Percentiles rank a stretch among this genome's conserved stretches.
phyloP scores from a whole-genome alignment of 148 eudicot species.

The Amaranthus palmeri region DNA sequence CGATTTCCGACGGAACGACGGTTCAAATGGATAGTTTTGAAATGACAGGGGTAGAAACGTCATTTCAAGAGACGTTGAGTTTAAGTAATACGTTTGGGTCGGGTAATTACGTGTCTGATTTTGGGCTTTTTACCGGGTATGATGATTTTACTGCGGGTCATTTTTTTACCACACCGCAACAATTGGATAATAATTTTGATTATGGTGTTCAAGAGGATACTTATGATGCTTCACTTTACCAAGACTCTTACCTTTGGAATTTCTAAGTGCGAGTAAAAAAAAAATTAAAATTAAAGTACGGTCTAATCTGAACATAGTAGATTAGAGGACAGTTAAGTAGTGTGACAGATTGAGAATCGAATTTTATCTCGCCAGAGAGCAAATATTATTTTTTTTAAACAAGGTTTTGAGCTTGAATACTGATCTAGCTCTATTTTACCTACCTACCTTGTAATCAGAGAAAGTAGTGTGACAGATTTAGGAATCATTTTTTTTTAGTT shows the following conservation, averaged over 20 bases:
- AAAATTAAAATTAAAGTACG: not conserved
- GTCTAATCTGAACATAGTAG: not conserved
- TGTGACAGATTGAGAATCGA: no score
- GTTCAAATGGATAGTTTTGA: no score
- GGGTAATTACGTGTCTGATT: conserved; percentile 37
- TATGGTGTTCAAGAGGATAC: conserved; percentile 21
- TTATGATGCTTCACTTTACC: conserved; percentile 29
- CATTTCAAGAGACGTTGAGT: conserved; percentile 35
- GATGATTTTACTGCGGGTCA: conserved; percentile 33
- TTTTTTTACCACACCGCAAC: conserved; percentile 26
- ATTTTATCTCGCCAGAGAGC: no score
- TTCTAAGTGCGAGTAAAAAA: conserved; percentile 17
- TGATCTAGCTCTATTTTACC: no score
- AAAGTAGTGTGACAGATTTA: not conserved
- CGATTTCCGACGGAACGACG: conserved; percentile 30
- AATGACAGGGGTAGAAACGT: conserved; percentile 24
- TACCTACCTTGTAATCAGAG: no score
- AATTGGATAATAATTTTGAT: not conserved
- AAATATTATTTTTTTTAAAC: no score
- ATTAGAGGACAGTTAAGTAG: not conserved
- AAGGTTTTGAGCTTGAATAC: no score
- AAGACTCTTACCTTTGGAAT: conserved; percentile 52
- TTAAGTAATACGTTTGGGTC: conserved; percentile 27
- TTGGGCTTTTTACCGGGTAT: conserved; percentile 50
- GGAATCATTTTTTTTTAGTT: conserved; percentile 12